Evolutionary conservation across 768 basidiomycete genomes (phyloP).

Genomic region (Lyophyllum decastes): DNA sequence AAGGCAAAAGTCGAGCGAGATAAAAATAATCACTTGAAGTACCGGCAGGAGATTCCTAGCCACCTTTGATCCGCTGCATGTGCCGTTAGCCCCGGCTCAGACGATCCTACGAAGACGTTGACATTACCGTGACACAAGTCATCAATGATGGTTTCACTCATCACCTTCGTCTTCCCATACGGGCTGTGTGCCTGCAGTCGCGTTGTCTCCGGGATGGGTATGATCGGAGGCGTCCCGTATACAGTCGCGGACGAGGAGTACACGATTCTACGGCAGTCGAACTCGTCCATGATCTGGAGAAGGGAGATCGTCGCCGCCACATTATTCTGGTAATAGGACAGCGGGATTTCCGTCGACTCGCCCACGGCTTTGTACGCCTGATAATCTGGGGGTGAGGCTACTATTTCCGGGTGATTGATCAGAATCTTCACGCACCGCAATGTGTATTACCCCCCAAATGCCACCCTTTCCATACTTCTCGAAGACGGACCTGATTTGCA

Average conservation of each 20-base stretch:
- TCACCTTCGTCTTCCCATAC: slow-evolving; percentile 95
- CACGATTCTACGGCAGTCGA: slow-evolving; percentile 83
- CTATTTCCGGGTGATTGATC: background rate
- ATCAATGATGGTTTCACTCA: slow-evolving; percentile 87
- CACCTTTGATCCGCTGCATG: slow-evolving; percentile 68
- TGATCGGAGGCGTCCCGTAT: slow-evolving; percentile 88
- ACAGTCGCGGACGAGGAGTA: slow-evolving; percentile 99
- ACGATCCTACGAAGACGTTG: slow-evolving; percentile 5
- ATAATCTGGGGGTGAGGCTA: slow-evolving; percentile 5
- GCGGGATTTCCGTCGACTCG: slow-evolving; percentile 90
- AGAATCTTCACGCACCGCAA: slow-evolving; percentile 59
- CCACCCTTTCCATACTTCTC: slow-evolving; percentile 84
- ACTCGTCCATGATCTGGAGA: slow-evolving; percentile 84
- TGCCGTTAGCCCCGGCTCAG: background rate
- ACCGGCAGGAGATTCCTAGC: slow-evolving; percentile 86
- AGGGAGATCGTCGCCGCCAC: slow-evolving; percentile 87
- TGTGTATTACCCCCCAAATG: slow-evolving; percentile 95
- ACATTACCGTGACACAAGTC: slow-evolving; percentile 79
- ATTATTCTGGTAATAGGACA: slow-evolving; percentile 94
- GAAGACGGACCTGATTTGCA: slow-evolving; percentile 78
- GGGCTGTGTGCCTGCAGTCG: slow-evolving; percentile 86
- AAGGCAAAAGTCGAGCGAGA: background rate
- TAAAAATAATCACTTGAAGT: slow-evolving; percentile 80
- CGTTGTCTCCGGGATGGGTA: slow-evolving; percentile 94
- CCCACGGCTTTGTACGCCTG: slow-evolving; percentile 98